Percentiles rank a stretch among this genome's conserved stretches.
phyloP scores from a whole-genome alignment of 2,329 filamentous ascomycete species.

The Bipolaris sorokiniana region DNA sequence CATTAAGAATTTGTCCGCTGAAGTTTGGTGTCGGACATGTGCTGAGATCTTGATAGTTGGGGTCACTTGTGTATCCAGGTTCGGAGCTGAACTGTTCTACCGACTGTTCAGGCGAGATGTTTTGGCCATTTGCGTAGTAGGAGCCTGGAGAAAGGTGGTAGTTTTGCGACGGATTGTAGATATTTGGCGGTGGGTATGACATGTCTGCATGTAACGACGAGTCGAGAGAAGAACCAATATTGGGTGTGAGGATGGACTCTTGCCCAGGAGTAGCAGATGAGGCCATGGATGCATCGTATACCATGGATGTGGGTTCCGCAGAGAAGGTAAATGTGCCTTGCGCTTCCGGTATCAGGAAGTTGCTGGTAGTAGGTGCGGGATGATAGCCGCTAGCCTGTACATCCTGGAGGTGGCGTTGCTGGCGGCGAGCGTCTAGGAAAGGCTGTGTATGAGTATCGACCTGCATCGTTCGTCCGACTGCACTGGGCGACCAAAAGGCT shows the following conservation, averaged over 20 bases:
- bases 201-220: constrained; percentile 45
- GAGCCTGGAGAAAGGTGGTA: constrained; percentile 39
- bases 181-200: constrained; percentile 39
- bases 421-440: constrained; percentile 43
- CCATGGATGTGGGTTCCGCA: constrained; percentile 44
- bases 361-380: constrained; percentile 26
- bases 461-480: constrained; percentile 34
- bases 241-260: constrained; percentile 41
- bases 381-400: constrained; percentile 36
- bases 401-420: constrained; percentile 44
- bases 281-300: constrained; percentile 40
- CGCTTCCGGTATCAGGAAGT: constrained; percentile 38
- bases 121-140: constrained; percentile 39
- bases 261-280: constrained; percentile 31
- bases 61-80: constrained; percentile 42
- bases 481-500: constrained; percentile 28
- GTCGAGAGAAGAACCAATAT: constrained; percentile 44
- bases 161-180: constrained; percentile 33
- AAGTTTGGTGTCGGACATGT: constrained; percentile 43
- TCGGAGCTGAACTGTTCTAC: constrained; percentile 49
- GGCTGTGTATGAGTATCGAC: constrained; percentile 44
- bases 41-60: constrained; percentile 40
- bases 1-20: constrained; percentile 40
- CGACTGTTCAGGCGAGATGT: constrained; percentile 48
- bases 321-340: constrained; percentile 47